These are phyloP conservation scores for Cercospora sp. DNA, from an alignment of 2,329 filamentous ascomycete species.

Conservation along the genomic window DNA sequence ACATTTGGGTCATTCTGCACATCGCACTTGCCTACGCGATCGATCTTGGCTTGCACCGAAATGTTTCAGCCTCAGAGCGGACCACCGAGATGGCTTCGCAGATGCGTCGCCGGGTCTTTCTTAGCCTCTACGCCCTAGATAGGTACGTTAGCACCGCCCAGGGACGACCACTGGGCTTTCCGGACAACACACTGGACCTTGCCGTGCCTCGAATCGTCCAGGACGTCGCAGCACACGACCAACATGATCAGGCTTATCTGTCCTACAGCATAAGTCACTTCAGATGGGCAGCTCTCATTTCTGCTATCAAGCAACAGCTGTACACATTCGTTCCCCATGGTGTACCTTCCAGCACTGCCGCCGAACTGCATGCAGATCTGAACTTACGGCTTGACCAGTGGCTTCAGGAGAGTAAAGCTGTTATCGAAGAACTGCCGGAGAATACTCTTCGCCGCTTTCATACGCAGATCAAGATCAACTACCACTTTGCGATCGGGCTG, in stretches of 20 bases:
- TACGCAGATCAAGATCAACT: neutral
- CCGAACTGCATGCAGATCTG: neutral
- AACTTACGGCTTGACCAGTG: neutral
- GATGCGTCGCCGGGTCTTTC: constrained; percentile 8
- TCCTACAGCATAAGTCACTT: constrained; percentile 9
- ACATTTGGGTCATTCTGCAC: constrained; percentile 8
- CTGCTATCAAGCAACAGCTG: constrained; percentile 12
- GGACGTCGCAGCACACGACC: neutral
- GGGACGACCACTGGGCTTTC: constrained; percentile 16
- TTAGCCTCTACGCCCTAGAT: constrained; percentile 11
- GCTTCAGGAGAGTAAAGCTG: neutral
- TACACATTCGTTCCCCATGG: neutral
- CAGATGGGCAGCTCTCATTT: constrained; percentile 12
- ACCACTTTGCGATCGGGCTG: constrained; percentile 7
- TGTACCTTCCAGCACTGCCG: neutral
- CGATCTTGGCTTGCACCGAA: constrained; percentile 9
- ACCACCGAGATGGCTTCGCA: neutral
- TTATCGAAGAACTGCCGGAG: neutral
- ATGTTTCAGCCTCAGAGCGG: neutral
- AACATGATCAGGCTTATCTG: constrained; percentile 7
- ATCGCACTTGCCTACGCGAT: constrained; percentile 11
- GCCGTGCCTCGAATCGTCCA: neutral
- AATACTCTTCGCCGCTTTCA: neutral
- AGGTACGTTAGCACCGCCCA: constrained; percentile 14
- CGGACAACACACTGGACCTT: constrained; percentile 14